Evolutionary conservation across 257 asterid species (phyloP), one percentile per base, ranked within the genome.

Genomic region (Lycium ferocissimum): DNA sequence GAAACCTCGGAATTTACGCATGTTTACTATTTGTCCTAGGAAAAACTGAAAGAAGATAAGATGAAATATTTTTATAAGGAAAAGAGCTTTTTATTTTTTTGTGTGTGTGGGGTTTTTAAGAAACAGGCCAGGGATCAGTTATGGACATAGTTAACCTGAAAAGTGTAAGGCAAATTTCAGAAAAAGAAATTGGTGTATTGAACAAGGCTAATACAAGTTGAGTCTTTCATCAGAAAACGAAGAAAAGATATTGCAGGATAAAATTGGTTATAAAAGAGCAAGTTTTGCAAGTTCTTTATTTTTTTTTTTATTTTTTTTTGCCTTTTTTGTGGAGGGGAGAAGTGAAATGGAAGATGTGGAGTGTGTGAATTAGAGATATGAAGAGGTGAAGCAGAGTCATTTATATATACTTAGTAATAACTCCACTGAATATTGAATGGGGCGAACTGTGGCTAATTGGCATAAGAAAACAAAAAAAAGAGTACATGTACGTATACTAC

Each of bases 51-150:
- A n/a, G 6, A 26, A 15, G 2, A 58, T 0, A 15, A 57, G 6
- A 26, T 14, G 20, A 2, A 57, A 22, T 81, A 2, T 2, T 3
- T 2, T 40, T 66, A 3, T 7, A 73, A 56, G 18, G 33, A 66
- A 75, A 85, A 79, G 20, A 7, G 13, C 11, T 18, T 57, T 65
- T 15, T 22, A 51, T 65, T 83, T 45, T n/a, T n/a, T n/a, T n/a
- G n/a, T n/a, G n/a, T 26, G 22, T 38, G 61, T 57, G 45, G 56
- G 22, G 53, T 82, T 65, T 26, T 45, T 45, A 89, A 22, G 98
- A 91, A 88, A 92, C 92, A 18, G 98, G 98, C 98, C 98, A 95
- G 78, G 94, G 98, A 82, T 94, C 92, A 67, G 94, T 94, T 22
- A 83, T 43, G 91, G 95, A 93, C 92, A 95, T 94, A 87, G 92